Base-by-base conservation (phyloP, 2,329 filamentous ascomycete genomes). In the Xylaria sp. region DNA sequence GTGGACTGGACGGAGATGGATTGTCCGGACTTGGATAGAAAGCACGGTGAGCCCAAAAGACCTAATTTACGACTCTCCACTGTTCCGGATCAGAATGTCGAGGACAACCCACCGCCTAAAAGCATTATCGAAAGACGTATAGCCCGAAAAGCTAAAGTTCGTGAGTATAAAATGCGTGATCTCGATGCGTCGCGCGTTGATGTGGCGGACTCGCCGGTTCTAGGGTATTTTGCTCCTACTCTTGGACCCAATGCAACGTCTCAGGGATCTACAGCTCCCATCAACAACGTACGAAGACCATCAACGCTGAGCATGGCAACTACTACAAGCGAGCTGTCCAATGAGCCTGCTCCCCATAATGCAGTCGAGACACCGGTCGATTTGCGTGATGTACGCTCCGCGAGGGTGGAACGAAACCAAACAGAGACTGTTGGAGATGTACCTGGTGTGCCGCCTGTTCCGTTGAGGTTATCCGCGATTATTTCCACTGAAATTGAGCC, bases 131-230 rank as follows among this genome's bases (percentile, higher is more conserved):
- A 70, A 49, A 63, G 67, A 35, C 65, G 70, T 25, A 61, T 67
- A 33, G 69, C 65, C 27, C 65, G 70, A 17, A 68, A 67, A 46
- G 65, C 65, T 15, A 69, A 65, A 41, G 66, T 69, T 11, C 64
- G 58, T 29, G 68, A 68, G 38, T 68, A 68, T 56, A 69, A 70
- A 38, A 61, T 65, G 41, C 65, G 67, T 37, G 66, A 70, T 38
- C 48, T 72, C n/a, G 64, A 70, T 31, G 62, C 60, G 37, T 60
- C 68, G 29, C 56, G 60, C 25, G 54, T 35, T 29, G 52, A 65
- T 43, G 31, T 53, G 9, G 37, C 54, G 9, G 49, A 56, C 54
- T 73, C 71, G 2, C 69, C 71, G 6, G 41, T 72, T 9, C 53
- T 71, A 9, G 70, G 70, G n/a, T 66, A 66, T 55, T 70, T 70